These are phyloP conservation scores for Erodium moschatum DNA, from an alignment of 441 rosid genomes.

Conservation along the genomic window DNA sequence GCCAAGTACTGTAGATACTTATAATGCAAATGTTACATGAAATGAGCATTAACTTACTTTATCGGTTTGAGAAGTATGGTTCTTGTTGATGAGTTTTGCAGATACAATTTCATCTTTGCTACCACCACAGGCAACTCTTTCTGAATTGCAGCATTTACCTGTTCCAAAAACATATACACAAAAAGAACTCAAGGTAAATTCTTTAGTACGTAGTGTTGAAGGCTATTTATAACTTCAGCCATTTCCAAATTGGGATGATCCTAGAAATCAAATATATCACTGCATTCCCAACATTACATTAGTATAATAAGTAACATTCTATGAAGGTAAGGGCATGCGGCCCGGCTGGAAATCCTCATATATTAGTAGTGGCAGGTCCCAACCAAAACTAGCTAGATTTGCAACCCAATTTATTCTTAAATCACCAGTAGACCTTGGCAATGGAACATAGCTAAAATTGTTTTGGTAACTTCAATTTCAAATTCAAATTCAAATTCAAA, in stretches of 20 bases:
- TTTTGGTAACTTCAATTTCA: background rate
- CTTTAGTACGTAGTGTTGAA: background rate
- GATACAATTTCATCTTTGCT: conserved; percentile 83
- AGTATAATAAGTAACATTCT: background rate
- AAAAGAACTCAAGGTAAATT: background rate
- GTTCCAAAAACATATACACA: conserved; percentile 23
- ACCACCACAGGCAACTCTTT: conserved; percentile 65
- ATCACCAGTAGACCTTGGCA: background rate
- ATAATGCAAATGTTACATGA: background rate
- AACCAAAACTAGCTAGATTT: background rate
- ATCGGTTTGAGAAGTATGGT: conserved; percentile 85
- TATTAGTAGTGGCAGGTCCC: background rate
- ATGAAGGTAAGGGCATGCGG: background rate
- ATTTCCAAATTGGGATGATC: background rate
- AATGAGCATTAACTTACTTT: conserved; percentile 42
- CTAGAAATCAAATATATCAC: background rate
- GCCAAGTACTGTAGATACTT: background rate
- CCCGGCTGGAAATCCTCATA: background rate
- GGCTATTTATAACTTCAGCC: background rate
- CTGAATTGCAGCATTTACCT: conserved; percentile 72
- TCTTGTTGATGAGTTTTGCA: conserved; percentile 77
- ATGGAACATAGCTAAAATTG: conserved; percentile 1
- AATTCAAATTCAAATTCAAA: background rate
- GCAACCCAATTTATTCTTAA: background rate
- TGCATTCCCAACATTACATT: background rate